phyloP scores from a whole-genome alignment of 805 yeast species.

The Jamesozyma hellenica region DNA sequence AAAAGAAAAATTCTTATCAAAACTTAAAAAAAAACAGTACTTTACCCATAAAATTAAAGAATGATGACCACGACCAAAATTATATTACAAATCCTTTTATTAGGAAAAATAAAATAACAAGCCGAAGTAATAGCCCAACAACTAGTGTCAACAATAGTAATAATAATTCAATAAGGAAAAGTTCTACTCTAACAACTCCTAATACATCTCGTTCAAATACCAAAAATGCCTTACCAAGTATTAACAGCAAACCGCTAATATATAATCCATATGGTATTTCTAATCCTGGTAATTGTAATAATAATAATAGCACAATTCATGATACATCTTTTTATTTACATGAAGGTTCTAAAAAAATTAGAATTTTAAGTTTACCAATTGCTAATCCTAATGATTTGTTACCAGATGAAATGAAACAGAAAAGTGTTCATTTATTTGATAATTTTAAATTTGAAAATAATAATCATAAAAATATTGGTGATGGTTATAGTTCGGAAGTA shows the following conservation, averaged over 20 bases:
- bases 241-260: conserved; percentile 41
- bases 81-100: no score
- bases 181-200: background rate
- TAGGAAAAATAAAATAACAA: no score
- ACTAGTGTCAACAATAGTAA: background rate
- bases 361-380: conserved; percentile 50
- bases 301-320: conserved; percentile 2
- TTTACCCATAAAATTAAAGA: background rate
- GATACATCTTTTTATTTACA: conserved; percentile 26
- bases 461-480: conserved; percentile 45
- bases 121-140: background rate
- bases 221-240: no score
- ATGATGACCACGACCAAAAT: no score
- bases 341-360: conserved; percentile 31
- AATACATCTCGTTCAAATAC: background rate
- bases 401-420: conserved; percentile 45
- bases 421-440: conserved; percentile 40
- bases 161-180: background rate
- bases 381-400: conserved; percentile 56
- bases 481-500: conserved; percentile 66
- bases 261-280: conserved; percentile 54
- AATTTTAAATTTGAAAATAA: conserved; percentile 39
- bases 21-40: conserved; percentile 4
- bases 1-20: background rate
- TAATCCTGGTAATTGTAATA: background rate